Evolutionary conservation across 305 asterid genomes (phyloP), one percentile per base, ranked within the genome.

Genomic region (Solanum hybrid): DNA sequence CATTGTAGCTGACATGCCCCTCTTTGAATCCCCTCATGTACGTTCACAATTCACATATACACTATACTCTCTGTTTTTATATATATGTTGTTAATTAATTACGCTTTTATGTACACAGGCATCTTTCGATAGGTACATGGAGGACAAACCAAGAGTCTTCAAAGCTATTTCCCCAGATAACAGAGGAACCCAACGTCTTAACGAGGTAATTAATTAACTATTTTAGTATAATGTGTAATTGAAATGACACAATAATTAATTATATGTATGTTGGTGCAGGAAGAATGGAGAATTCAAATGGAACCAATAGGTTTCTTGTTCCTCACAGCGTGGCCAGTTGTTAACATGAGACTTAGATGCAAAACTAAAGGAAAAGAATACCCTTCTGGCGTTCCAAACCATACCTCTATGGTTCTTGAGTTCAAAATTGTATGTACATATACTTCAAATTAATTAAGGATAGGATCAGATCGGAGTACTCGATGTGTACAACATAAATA

Each of bases 11-110:
- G 91, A 90, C 74, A 90, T 90, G 57, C 90, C 89, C 31, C 81
- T 90, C 40, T 90, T 78, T 36, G 91, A 90, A 79, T 76, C 90
- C 33, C 90, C 90, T 18, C 24, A 88, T 36, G 90, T 88, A 88
- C 40, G 4, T 74, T 31, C 12, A 16, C 67, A 57, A 57, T 42
- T 42, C 57, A 42, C 57, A 42, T 42, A 42, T 8, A 14, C 12
- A 18, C n/a, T 18, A 61, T 10, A 11, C 35, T 1, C 35, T 73
- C 9, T 26, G 76, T 71, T 64, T 42, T 4, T 42, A 42, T 42
- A 42, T 16, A 20, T 16, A 40, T 51, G n/a, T 16, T 5, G n/a
- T 6, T 2, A 3, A 61, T n/a, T 2, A 64, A 42, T 42, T 42
- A 13, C 20, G 20, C 20, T 0, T 57, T 57, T 57, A 57, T 57